Conservation (phyloP, 2,329 filamentous ascomycete genomes). For the Neonectria coccinea region DNA sequence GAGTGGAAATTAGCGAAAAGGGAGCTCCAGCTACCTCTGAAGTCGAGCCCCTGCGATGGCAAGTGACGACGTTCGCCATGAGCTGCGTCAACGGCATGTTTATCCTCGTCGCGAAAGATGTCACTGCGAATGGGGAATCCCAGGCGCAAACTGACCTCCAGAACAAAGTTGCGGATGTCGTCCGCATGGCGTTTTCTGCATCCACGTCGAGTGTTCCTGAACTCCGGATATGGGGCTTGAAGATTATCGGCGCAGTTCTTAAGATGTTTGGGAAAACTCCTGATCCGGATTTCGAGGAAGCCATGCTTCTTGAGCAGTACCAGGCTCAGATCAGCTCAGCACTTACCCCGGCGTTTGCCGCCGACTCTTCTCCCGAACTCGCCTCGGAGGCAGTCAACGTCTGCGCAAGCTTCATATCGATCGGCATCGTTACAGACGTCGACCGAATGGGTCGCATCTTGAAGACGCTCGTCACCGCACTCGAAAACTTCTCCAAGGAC, state of each 20-base stretch:
- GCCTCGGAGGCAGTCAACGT: conserved; percentile 97
- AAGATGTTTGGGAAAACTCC: conserved; percentile 97
- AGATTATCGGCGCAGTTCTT: conserved; percentile 92
- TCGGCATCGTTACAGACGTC: conserved; percentile 95
- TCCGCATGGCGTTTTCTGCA: conserved; percentile 96
- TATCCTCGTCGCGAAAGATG: conserved; percentile 80
- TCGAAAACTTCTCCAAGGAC: conserved; percentile 91
- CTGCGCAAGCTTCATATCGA: conserved; percentile 97
- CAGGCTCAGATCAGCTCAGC: conserved; percentile 98
- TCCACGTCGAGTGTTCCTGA: conserved; percentile 94
- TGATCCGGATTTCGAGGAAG: conserved; percentile 98
- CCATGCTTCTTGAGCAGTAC: conserved; percentile 95
- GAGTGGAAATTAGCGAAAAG: conserved; percentile 69
- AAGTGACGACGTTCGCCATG: conserved; percentile 94
- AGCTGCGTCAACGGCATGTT: conserved; percentile 88
- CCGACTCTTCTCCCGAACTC: conserved; percentile 94
- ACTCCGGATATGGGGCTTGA: conserved; percentile 88
- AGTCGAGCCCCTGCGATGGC: conserved; percentile 93
- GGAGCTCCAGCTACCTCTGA: conserved; percentile 64
- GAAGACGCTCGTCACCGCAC: conserved; percentile 88
- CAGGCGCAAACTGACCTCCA: conserved; percentile 83
- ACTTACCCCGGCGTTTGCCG: conserved; percentile 93
- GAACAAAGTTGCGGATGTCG: conserved; percentile 87
- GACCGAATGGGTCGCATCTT: conserved; percentile 99
- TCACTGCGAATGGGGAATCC: conserved; percentile 81